A percentile compares a stretch with the other conserved stretches of the same genome.
phyloP scores from a whole-genome alignment of 208 protist species.

The Naegleria fowleri region DNA sequence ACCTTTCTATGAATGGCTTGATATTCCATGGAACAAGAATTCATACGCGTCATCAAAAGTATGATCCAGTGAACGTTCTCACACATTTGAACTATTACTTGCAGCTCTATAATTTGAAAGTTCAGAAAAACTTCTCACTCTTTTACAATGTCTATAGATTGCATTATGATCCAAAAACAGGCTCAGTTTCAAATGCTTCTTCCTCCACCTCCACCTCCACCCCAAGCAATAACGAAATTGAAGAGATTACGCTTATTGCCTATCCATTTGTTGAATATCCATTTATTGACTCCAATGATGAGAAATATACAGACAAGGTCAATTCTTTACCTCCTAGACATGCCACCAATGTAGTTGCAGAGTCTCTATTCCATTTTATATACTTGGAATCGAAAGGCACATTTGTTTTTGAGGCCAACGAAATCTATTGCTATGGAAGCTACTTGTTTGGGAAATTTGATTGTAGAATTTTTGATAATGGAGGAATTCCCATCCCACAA shows the following conservation, averaged over 20 bases:
- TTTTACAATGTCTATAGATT: neutral
- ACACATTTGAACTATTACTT: constrained; percentile 4
- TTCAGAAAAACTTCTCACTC: neutral
- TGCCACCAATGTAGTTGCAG: neutral
- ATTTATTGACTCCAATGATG: neutral
- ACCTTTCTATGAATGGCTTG: neutral
- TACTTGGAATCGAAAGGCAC: neutral
- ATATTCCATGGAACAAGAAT: neutral
- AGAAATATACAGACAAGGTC: neutral
- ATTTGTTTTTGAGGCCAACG: neutral
- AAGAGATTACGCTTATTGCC: neutral
- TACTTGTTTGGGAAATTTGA: neutral
- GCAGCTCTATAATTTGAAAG: neutral
- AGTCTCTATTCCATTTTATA: neutral
- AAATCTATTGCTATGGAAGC: neutral
- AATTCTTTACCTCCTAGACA: neutral
- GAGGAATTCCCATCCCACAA: neutral
- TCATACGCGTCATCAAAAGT: neutral
- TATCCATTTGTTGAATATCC: neutral
- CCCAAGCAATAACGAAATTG: neutral
- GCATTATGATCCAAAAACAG: neutral
- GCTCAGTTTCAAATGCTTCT: neutral
- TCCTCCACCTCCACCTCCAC: neutral
- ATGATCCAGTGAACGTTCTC: neutral
- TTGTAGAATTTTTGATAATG: constrained; percentile 1